Percentiles rank a stretch among this genome's conserved stretches.
Evolutionary conservation across 2,329 filamentous ascomycete genomes (phyloP).

Genomic region (Grosmannia penicillata): DNA sequence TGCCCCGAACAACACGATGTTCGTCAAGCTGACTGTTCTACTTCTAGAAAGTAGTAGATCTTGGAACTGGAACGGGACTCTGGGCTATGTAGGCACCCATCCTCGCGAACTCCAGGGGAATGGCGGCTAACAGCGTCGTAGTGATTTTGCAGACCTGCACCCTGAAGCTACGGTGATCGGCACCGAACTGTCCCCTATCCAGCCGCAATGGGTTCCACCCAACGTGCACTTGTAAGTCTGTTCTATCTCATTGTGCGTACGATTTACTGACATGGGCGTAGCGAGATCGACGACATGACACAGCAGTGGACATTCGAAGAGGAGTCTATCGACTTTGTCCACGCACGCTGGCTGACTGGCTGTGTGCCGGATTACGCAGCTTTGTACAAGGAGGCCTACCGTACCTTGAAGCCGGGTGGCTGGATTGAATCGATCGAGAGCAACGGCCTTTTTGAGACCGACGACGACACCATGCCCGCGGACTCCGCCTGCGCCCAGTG

Average conservation of each 20-base stretch:
- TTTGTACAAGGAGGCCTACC: constrained; percentile 30
- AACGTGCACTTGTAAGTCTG: neutral
- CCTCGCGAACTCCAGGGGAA: neutral
- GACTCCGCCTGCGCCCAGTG: constrained; percentile 12
- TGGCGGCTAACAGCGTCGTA: neutral
- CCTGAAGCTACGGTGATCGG: neutral
- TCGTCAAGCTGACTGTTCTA: neutral
- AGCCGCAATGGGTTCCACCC: neutral
- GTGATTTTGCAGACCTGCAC: constrained; percentile 1
- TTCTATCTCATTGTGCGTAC: neutral
- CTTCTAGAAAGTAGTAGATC: neutral
- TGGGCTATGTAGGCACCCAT: neutral
- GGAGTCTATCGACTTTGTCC: constrained; percentile 39
- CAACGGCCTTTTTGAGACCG: constrained; percentile 8
- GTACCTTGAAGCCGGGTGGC: constrained; percentile 38
- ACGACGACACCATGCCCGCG: constrained; percentile 12
- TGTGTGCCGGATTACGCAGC: constrained; percentile 35
- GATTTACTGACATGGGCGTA: neutral
- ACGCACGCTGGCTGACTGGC: constrained; percentile 37
- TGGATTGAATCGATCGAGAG: constrained; percentile 13
- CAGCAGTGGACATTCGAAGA: constrained; percentile 29
- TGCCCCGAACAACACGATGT: neutral
- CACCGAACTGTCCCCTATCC: neutral
- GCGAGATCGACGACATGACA: constrained; percentile 45
- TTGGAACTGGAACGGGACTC: constrained; percentile 1